These are phyloP conservation scores for Colletotrichum nymphaeae DNA, from an alignment of 2,329 filamentous ascomycete genomes.

Conservation along the genomic window DNA sequence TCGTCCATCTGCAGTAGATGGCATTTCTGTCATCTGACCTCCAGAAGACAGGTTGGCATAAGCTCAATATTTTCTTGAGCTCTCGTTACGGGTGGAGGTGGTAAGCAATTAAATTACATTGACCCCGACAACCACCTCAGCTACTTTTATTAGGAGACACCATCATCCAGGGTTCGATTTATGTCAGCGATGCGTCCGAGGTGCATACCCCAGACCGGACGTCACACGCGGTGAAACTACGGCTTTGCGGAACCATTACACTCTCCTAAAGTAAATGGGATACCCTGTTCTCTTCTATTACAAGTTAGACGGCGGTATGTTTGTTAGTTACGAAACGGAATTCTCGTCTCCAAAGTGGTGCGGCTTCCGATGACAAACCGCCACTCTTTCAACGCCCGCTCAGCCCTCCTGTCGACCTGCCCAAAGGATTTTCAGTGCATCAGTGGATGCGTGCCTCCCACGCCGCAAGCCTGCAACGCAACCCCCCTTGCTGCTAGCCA, in stretches of 20 bases:
- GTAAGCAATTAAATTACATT: conserved; percentile 6
- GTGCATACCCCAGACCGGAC: conserved; percentile 7
- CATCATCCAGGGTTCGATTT: not conserved
- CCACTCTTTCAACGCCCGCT: not conserved
- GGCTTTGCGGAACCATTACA: not conserved
- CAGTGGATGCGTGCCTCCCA: conserved; percentile 5
- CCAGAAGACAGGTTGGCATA: not conserved
- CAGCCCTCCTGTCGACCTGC: conserved; percentile 18
- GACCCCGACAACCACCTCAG: not conserved
- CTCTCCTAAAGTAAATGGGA: not conserved
- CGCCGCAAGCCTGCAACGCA: conserved; percentile 2
- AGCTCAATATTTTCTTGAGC: not conserved
- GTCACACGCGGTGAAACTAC: not conserved
- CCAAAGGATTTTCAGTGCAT: conserved; percentile 32
- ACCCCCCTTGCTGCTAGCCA: conserved; percentile 11
- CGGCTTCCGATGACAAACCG: not conserved
- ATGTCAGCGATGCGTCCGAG: not conserved
- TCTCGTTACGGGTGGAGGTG: not conserved
- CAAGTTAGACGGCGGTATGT: not conserved
- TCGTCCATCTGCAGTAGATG: not conserved
- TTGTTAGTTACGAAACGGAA: not conserved
- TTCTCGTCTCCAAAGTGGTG: not conserved
- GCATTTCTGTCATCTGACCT: not conserved
- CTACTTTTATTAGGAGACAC: not conserved
- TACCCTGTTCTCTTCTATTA: not conserved